phyloP scores from a whole-genome alignment of 306 rosid species.

The Gastrolobium bilobum region DNA sequence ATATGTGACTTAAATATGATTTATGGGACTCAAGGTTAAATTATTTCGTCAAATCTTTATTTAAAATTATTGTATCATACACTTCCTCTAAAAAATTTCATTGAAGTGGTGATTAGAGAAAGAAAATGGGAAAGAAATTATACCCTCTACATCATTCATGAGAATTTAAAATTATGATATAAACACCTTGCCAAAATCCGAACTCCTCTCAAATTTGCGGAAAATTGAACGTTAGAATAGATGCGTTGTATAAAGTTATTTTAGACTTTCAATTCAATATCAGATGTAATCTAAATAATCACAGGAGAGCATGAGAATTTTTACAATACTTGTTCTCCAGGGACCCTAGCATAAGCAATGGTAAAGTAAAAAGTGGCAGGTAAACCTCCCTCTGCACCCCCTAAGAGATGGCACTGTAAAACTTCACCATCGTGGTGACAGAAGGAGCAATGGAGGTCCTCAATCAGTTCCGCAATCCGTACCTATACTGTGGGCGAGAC shows the following conservation, averaged over 20 bases:
- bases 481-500: constrained; percentile 17
- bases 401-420: neutral
- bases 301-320: constrained; percentile 18
- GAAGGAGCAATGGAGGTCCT: constrained; percentile 9
- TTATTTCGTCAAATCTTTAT: too few relatives aligned
- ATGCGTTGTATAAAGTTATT: neutral
- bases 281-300: constrained; percentile 39
- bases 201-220: constrained; percentile 26
- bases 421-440: constrained; percentile 21
- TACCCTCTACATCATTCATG: neutral
- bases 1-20: too few relatives aligned
- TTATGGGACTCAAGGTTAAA: too few relatives aligned
- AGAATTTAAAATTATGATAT: neutral
- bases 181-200: neutral
- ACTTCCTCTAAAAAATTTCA: too few relatives aligned
- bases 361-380: neutral
- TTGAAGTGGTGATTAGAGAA: neutral
- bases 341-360: constrained; percentile 24
- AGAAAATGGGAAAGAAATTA: neutral
- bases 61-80: too few relatives aligned
- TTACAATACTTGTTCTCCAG: constrained; percentile 39
- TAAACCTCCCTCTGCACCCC: constrained; percentile 3
- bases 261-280: neutral
- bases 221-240: neutral
- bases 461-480: neutral